phyloP scores from a whole-genome alignment of 352 stramenopile species.

The Globisporangium acanthophoron region DNA sequence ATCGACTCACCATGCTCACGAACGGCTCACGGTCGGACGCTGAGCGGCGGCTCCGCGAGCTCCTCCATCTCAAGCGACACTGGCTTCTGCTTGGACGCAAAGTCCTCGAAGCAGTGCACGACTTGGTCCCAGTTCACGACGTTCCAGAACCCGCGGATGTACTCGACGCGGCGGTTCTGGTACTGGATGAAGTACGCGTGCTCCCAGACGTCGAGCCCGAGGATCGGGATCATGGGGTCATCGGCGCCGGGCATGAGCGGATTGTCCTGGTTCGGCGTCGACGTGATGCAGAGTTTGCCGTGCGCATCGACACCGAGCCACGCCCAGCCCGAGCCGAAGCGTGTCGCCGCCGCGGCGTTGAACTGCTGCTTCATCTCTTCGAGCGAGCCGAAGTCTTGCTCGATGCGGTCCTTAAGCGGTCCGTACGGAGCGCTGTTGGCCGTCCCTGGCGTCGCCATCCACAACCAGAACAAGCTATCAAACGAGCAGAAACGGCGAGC shows the following conservation, averaged over 20 bases:
- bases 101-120: conserved; percentile 89
- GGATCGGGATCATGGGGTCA: conserved; percentile 87
- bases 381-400: conserved; percentile 88
- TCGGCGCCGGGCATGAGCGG: conserved; percentile 75
- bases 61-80: conserved; percentile 31
- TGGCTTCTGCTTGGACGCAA: conserved; percentile 80
- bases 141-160: conserved; percentile 98
- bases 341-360: conserved; percentile 75
- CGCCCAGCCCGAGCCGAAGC: conserved; percentile 89
- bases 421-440: conserved; percentile 77
- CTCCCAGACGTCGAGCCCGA: conserved; percentile 96
- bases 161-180: conserved; percentile 94
- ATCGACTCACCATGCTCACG: not conserved
- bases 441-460: conserved; percentile 76
- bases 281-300: conserved; percentile 92
- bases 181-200: conserved; percentile 97
- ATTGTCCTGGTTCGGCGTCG: conserved; percentile 95
- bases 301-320: conserved; percentile 86
- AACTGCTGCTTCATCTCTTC: conserved; percentile 90
- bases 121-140: conserved; percentile 95
- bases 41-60: conserved; percentile 21
- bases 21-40: conserved; percentile 1
- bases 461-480: conserved; percentile 89
- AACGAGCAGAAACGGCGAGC: not conserved
- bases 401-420: conserved; percentile 78